phyloP scores from a whole-genome alignment of 768 basidiomycete species.

The Kwoniella bestiolae region DNA sequence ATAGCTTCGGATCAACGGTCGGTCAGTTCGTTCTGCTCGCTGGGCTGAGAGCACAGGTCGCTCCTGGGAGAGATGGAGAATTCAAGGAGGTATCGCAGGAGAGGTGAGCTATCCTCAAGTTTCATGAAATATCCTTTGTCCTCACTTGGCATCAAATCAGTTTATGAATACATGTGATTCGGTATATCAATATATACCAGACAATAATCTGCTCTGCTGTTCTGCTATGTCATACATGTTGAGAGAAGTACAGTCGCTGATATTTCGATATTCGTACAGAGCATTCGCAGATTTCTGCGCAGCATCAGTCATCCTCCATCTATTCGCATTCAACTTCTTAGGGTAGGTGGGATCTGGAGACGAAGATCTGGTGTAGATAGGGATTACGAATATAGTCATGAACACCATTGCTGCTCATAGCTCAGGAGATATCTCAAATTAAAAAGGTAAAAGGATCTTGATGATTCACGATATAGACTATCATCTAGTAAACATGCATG shows the following conservation, averaged over 20 bases:
- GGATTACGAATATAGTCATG: no score
- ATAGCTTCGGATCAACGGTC: conserved; percentile 90
- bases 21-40: conserved; percentile 97
- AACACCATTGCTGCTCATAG: no score
- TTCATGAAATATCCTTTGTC: neutral
- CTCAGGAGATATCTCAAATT: no score
- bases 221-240: neutral
- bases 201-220: no score
- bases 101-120: conserved; percentile 64
- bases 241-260: neutral
- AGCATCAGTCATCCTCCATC: conserved; percentile 93
- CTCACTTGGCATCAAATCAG: no score
- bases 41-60: conserved; percentile 87
- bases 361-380: no score
- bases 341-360: conserved; percentile 64
- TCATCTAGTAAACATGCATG: conserved; percentile 6
- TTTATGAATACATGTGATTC: no score
- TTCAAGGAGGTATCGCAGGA: conserved; percentile 94
- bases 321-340: conserved; percentile 98
- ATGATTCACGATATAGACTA: neutral
- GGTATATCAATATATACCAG: no score
- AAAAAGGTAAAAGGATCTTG: conserved; percentile 1
- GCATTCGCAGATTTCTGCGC: conserved; percentile 96
- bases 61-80: conserved; percentile 62
- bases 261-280: conserved; percentile 59